phyloP scores from a whole-genome alignment of 2,329 filamentous ascomycete species.

The Venturia oleaginea region DNA sequence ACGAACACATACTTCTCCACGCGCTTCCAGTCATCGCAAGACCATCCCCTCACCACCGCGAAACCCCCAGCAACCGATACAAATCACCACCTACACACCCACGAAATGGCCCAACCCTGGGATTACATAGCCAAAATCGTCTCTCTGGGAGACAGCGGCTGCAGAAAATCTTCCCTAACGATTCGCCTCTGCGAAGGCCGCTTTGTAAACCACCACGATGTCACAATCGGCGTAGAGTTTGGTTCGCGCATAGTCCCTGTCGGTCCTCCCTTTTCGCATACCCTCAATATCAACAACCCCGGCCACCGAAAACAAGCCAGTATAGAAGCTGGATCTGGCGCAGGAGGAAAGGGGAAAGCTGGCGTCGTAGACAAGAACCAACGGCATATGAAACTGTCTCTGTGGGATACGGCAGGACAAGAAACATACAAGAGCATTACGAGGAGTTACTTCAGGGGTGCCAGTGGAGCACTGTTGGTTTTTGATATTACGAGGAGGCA shows the following conservation, averaged over 20 bases:
- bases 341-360: conserved; percentile 13
- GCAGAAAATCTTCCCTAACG: conserved; percentile 86
- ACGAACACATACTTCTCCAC: not conserved
- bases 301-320: conserved; percentile 17
- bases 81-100: not conserved
- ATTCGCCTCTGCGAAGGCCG: conserved; percentile 94
- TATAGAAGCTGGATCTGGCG: conserved; percentile 11
- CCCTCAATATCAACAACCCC: conserved; percentile 46
- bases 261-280: conserved; percentile 64
- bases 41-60: not conserved
- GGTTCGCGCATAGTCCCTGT: conserved; percentile 88
- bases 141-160: conserved; percentile 92
- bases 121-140: conserved; percentile 99
- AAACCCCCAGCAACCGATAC: not conserved
- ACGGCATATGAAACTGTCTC: conserved; percentile 83
- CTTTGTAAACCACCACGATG: conserved; percentile 89
- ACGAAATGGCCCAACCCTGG: conserved; percentile 59
- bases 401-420: conserved; percentile 96
- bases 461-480: conserved; percentile 70
- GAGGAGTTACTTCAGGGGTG: conserved; percentile 83
- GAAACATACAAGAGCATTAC: conserved; percentile 98
- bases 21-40: too few relatives aligned
- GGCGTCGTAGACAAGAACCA: conserved; percentile 32
- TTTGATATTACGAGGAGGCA: conserved; percentile 84
- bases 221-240: conserved; percentile 95